phyloP scores from a whole-genome alignment of 331 rosid species.

The Arachis monticola region DNA sequence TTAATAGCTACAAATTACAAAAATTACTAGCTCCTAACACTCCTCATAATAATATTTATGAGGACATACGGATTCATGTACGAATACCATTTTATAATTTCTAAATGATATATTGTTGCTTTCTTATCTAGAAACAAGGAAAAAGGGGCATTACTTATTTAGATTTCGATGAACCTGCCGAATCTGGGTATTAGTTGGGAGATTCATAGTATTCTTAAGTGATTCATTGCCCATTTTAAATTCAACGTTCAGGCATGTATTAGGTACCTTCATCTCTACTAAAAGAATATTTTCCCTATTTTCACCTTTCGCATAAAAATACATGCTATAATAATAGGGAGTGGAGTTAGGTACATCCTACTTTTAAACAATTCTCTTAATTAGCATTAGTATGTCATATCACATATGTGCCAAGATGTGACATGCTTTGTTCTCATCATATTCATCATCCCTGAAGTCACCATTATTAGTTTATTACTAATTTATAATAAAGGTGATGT shows the following conservation, averaged over 20 bases:
- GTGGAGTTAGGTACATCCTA: conserved; percentile 31
- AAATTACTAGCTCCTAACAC: too few relatives aligned
- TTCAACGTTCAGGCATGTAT: background rate
- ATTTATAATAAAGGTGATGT: background rate
- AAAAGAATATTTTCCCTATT: background rate
- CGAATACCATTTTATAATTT: background rate
- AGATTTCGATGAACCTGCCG: too few relatives aligned
- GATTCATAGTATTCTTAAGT: background rate
- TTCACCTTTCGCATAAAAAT: background rate
- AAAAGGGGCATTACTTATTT: too few relatives aligned
- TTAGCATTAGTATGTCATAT: background rate
- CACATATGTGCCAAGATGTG: background rate
- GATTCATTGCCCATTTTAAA: background rate
- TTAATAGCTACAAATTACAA: too few relatives aligned
- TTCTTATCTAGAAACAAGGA: too few relatives aligned
- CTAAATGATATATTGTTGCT: too few relatives aligned
- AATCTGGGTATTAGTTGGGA: background rate
- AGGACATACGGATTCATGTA: too few relatives aligned
- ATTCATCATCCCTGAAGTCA: conserved; percentile 26
- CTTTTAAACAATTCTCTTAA: background rate
- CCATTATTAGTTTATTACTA: conserved; percentile 14
- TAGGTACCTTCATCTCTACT: background rate
- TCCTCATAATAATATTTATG: too few relatives aligned
- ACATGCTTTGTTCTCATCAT: background rate
- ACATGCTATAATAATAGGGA: background rate